These are phyloP conservation scores for Aureobasidium sp. DNA, from an alignment of 2,329 filamentous ascomycete genomes.

Conservation along the genomic window DNA sequence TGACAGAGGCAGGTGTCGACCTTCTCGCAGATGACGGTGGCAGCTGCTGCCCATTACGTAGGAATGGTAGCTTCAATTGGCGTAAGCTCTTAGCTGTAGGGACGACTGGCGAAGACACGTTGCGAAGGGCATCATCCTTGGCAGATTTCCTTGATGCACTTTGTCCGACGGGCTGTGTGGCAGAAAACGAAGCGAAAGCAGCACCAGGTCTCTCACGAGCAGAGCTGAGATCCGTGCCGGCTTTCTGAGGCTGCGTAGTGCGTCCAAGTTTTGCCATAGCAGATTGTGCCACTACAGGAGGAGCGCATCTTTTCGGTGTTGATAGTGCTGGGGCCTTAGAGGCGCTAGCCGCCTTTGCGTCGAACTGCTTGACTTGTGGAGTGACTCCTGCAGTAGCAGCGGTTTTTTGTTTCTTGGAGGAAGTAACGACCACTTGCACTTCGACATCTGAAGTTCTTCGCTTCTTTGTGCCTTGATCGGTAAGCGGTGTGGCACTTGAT, in stretches of 20 bases:
- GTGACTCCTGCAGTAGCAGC: neutral
- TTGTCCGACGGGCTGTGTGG: neutral
- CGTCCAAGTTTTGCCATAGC: neutral
- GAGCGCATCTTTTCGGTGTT: neutral
- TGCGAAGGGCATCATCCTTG: neutral
- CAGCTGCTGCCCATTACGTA: neutral
- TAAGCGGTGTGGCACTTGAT: neutral
- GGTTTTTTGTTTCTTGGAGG: slow-evolving; percentile 7
- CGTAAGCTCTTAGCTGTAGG: neutral
- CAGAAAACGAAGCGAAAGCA: neutral
- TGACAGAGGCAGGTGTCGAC: neutral
- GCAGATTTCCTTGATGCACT: no score
- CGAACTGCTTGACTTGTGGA: neutral
- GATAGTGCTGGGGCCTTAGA: neutral
- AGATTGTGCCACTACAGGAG: neutral
- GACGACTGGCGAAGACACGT: neutral
- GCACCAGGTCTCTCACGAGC: neutral
- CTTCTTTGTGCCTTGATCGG: neutral
- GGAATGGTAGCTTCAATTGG: neutral
- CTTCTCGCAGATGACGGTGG: neutral
- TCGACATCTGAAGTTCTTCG: neutral
- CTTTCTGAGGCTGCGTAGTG: neutral
- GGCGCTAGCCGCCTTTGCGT: neutral
- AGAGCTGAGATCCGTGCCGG: neutral
- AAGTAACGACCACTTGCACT: neutral